Percentiles rank a stretch among this genome's conserved stretches.
These are phyloP conservation scores for Cyberlindnera galapagoensis DNA, from an alignment of 805 yeast species.

Conservation along the genomic window DNA sequence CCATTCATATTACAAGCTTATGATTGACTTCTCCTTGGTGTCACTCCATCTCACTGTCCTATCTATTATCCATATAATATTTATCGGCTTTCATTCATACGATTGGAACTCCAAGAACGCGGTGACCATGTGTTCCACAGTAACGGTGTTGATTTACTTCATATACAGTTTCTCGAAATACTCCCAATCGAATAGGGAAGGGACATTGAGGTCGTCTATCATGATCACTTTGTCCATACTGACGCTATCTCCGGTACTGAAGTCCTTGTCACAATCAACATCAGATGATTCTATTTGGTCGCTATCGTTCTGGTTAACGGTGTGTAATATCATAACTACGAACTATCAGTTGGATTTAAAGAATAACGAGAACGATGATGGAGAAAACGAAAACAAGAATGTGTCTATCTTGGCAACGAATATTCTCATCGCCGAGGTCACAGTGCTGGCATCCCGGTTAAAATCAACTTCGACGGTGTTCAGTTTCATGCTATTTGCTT, in stretches of 20 bases:
- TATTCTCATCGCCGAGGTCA: constrained; percentile 75
- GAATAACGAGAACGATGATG: no score
- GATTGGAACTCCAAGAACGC: constrained; percentile 46
- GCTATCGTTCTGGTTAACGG: constrained; percentile 68
- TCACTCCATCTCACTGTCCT: constrained; percentile 61
- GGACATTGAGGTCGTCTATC: constrained; percentile 52
- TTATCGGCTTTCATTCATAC: constrained; percentile 49
- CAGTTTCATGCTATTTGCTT: constrained; percentile 69
- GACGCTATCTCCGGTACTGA: constrained; percentile 82
- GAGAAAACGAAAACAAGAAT: constrained; percentile 7
- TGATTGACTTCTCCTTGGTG: constrained; percentile 64
- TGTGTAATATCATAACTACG: constrained; percentile 60
- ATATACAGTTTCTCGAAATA: constrained; percentile 1
- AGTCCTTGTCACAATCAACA: constrained; percentile 81
- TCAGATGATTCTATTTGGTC: constrained; percentile 96
- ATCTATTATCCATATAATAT: constrained; percentile 59
- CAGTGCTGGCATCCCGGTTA: constrained; percentile 85
- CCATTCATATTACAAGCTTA: constrained; percentile 58
- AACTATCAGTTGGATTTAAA: constrained; percentile 55
- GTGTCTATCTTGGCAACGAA: constrained; percentile 69
- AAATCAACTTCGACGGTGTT: constrained; percentile 70
- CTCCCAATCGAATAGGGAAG: neutral
- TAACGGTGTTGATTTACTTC: constrained; percentile 6
- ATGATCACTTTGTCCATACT: constrained; percentile 65
- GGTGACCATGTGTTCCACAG: constrained; percentile 18